Conservation (phyloP, 2,329 filamentous ascomycete genomes). For the Zymoseptoria brevis region DNA sequence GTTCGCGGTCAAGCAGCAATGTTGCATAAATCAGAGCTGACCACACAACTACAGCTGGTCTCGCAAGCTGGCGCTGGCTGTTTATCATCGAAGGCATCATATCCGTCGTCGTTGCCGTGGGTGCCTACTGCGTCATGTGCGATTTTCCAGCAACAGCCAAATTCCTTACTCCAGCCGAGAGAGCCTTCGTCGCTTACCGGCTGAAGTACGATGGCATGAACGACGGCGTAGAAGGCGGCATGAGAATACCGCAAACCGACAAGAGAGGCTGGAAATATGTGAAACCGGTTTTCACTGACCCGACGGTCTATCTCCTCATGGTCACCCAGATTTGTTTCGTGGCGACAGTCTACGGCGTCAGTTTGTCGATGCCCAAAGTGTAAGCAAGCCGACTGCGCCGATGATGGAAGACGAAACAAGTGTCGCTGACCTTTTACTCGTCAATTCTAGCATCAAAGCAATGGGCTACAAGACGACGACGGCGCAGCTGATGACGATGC, state of each 20-base stretch:
- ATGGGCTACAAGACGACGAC: slow-evolving; percentile 37
- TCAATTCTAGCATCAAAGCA: slow-evolving; percentile 8
- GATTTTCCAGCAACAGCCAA: slow-evolving; percentile 44
- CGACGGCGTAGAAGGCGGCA: background rate
- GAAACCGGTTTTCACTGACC: slow-evolving; percentile 33
- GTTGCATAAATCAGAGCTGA: background rate
- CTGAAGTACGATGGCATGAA: slow-evolving; percentile 15
- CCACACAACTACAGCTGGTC: background rate
- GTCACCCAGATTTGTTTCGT: slow-evolving; percentile 17
- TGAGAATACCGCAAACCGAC: slow-evolving; percentile 15
- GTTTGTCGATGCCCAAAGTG: slow-evolving; percentile 23
- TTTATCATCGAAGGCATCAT: slow-evolving; percentile 51
- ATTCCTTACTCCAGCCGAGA: slow-evolving; percentile 34
- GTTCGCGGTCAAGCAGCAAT: background rate
- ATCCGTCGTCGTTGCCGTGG: slow-evolving; percentile 44
- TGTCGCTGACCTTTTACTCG: background rate
- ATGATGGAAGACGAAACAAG: background rate
- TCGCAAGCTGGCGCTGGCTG: slow-evolving; percentile 10
- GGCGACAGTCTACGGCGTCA: slow-evolving; percentile 40
- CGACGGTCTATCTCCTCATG: background rate
- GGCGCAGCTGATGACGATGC: slow-evolving; percentile 40
- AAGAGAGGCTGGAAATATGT: slow-evolving; percentile 33
- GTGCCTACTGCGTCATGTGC: slow-evolving; percentile 47
- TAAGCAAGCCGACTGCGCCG: background rate
- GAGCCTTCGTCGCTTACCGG: slow-evolving; percentile 16